Evolutionary conservation across 352 stramenopile genomes (phyloP).

Genomic region (Phytopythium helicoides): DNA sequence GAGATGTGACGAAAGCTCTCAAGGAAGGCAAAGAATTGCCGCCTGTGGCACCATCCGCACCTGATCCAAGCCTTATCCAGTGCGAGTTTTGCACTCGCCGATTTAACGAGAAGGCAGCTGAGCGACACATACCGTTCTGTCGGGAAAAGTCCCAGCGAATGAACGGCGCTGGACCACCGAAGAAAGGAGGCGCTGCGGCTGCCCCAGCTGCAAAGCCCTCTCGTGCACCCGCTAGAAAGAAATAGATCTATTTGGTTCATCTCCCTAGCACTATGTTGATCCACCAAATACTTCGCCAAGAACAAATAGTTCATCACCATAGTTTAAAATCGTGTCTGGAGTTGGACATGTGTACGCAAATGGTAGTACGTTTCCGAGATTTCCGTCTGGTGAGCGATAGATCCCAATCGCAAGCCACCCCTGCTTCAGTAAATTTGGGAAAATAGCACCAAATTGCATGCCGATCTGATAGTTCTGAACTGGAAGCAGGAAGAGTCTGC

Average conservation of each 20-base stretch:
- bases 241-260: constrained; percentile 16
- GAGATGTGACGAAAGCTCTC: constrained; percentile 56
- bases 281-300: constrained; percentile 21
- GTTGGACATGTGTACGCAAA: constrained; percentile 67
- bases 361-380: constrained; percentile 54
- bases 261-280: background rate
- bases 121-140: constrained; percentile 92
- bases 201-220: constrained; percentile 31
- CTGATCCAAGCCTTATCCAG: constrained; percentile 84
- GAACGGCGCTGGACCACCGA: constrained; percentile 31
- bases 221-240: constrained; percentile 36
- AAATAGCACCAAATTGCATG: constrained; percentile 38
- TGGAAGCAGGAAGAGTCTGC: constrained; percentile 33
- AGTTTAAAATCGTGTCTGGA: constrained; percentile 38
- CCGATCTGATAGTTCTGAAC: constrained; percentile 39
- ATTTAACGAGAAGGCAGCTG: constrained; percentile 91
- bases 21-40: constrained; percentile 68
- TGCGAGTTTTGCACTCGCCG: constrained; percentile 90
- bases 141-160: constrained; percentile 77
- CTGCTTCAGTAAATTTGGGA: constrained; percentile 36
- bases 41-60: constrained; percentile 53
- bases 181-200: constrained; percentile 34
- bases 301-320: constrained; percentile 55
- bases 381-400: constrained; percentile 28
- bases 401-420: constrained; percentile 54